Evolutionary conservation across 495 filamentous ascomycete species (phyloP), one percentile per base, ranked within the genome.

Genomic region (Xanthoparmelia taractica): DNA sequence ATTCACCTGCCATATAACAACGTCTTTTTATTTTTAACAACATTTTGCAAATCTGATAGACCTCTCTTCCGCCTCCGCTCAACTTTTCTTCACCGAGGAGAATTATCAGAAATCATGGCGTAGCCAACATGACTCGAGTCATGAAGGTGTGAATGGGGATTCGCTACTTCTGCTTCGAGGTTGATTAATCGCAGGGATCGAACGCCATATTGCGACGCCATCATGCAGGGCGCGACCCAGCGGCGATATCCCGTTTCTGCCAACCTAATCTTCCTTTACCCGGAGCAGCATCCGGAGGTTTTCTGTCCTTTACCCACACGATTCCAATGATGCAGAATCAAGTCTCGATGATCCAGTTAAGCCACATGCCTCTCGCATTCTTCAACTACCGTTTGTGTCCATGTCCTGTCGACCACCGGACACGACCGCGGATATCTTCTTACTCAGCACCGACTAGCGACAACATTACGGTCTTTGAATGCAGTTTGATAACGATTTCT

Each of bases 141-240:
- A 31, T 33, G 29, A 25, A 33, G 8, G 29, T 54, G 50, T 20
- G 29, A 31, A 29, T 31, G 27, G 17, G 15, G 17, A 54, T 54
- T 54, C 50, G 29, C 50, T 54, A 17, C 50, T 29, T 54, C 29
- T 20, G 13, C 3, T 54, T 18, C 5, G 4, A 54, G 2, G 17
- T 20, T 12, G 29, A 23, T 54, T 20, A 33, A 0, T 15, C 33
- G 33, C 50, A 31, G 29, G 50, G 50, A 33, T 54, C 7, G 2
- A 29, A 33, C 50, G 27, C 27, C 29, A 33, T 52, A 29, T 52
- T 20, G 45, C n/a, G n/a, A 47, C 45, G 45, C 45, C 45, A 11
- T 25, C 23, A 47, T 47, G 45, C 45, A 47, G 45, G n/a, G 45
- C 45, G 48, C 48, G 31, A 10, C 48, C 50, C 50, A 50, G 47